Evolutionary conservation across 1,284 basidiomycete genomes (phyloP), one percentile per base, ranked within the genome.

Genomic region (Heterobasidion irregulare): DNA sequence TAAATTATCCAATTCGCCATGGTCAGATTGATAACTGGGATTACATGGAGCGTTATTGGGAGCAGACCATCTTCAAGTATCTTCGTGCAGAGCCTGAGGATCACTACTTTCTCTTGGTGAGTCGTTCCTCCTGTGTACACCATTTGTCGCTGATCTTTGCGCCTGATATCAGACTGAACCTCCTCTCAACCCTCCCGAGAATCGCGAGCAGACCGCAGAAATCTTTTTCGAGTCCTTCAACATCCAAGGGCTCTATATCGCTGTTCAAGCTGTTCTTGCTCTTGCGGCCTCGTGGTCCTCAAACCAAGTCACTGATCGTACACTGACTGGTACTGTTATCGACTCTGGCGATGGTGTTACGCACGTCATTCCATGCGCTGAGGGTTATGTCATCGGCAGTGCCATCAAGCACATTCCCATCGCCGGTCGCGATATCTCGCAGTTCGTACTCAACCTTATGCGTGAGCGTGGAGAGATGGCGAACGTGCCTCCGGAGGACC

Each of bases 211-310:
- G 70, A 99, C 96, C 0, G 97, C 97, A 12, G 97, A 99, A 70
- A 98, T 99, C 77, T 98, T 99, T 84, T 99, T 99, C 72, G 97
- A 98, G 74, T 96, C 93, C 1, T 97, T 98, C 82, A 98, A 98
- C 72, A 95, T 98, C 75, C 93, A 95, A 68, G 92, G 94, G 36
- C 80, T 97, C 26, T 98, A 99, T 75, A 99, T 99, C 66, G 97
- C 95, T 54, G 96, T 99, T 0, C 97, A 99, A 71, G 97, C 97
- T 43, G 96, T 99, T 4, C 85, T 99, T n/a, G 97, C 97, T 0
- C 88, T 99, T 56, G 97, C 97, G 1, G 96, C 97, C 1, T 95
- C 93, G 4, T 99, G 97, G 97, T 87, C 94, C 0, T 95, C 92
- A 58, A 92, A 89, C 72, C 87, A 91, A 63, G 94, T 95, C 63